Conservation (phyloP, 192 early-diverging fungal genomes). For the Geranomyces variabilis region DNA sequence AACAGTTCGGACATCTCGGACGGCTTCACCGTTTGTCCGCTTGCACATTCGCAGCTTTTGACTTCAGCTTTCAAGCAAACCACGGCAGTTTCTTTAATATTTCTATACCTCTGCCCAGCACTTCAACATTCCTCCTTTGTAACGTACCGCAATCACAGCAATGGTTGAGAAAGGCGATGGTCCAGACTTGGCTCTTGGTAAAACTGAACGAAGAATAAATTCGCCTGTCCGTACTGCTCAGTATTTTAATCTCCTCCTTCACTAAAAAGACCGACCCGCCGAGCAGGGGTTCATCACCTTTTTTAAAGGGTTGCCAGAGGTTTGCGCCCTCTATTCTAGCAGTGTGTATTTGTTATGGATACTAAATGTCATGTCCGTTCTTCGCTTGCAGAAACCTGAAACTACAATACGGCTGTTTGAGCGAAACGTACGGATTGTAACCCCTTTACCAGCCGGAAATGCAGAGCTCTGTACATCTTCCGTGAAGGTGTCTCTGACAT, state of each 20-base stretch:
- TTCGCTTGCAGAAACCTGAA: slow-evolving; percentile 52
- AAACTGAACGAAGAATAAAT: neutral
- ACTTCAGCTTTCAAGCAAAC: too few relatives aligned
- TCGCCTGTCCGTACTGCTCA: neutral
- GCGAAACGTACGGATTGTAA: slow-evolving; percentile 44
- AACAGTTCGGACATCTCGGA: too few relatives aligned
- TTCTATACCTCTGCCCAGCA: too few relatives aligned
- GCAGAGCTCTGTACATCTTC: too few relatives aligned
- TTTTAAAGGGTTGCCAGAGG: slow-evolving; percentile 58
- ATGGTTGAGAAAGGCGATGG: slow-evolving; percentile 39
- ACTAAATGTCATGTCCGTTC: neutral
- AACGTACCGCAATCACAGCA: too few relatives aligned
- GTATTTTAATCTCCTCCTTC: neutral
- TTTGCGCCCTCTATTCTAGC: slow-evolving; percentile 11
- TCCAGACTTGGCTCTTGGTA: slow-evolving; percentile 57
- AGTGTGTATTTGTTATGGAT: neutral
- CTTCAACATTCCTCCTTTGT: too few relatives aligned
- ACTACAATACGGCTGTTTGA: slow-evolving; percentile 74
- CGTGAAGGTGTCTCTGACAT: neutral
- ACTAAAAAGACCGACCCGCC: slow-evolving; percentile 47
- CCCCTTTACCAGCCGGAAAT: too few relatives aligned
- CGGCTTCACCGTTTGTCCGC: too few relatives aligned
- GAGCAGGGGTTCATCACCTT: slow-evolving; percentile 63
- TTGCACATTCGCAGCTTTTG: too few relatives aligned
- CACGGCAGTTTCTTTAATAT: too few relatives aligned